Conservation (phyloP, 2,329 filamentous ascomycete genomes). For the Epicoccum nigrum region DNA sequence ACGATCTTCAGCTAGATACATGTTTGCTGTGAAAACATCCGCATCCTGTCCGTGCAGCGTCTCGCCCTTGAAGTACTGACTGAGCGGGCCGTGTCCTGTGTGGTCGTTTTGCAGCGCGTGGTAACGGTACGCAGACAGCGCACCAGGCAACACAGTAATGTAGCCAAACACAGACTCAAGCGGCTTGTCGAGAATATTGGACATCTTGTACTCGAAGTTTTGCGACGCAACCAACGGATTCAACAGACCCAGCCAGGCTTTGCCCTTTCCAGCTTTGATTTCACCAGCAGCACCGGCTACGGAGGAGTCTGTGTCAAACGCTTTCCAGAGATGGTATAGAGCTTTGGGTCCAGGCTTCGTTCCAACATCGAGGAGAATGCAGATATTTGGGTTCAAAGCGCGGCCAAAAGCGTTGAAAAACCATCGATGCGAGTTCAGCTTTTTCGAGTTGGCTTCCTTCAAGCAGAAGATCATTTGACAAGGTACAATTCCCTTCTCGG, state of each 20-base stretch:
- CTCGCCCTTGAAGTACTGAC: constrained; percentile 99
- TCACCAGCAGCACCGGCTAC: constrained; percentile 96
- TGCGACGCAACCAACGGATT: constrained; percentile 96
- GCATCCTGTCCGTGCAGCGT: constrained; percentile 95
- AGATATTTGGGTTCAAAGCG: constrained; percentile 92
- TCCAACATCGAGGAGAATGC: constrained; percentile 94
- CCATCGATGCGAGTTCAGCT: constrained; percentile 98
- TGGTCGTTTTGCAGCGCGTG: constrained; percentile 96
- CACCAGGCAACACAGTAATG: constrained; percentile 94
- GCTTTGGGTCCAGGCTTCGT: constrained; percentile 88
- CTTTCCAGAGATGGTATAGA: constrained; percentile 98
- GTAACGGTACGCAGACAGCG: constrained; percentile 92
- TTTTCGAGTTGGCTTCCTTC: constrained; percentile 97
- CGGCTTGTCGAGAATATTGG: constrained; percentile 97
- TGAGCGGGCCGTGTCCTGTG: constrained; percentile 90
- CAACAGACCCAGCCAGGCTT: constrained; percentile 78
- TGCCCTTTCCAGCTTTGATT: constrained; percentile 96
- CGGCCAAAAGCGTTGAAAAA: constrained; percentile 98
- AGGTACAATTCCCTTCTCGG: constrained; percentile 97
- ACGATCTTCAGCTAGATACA: constrained; percentile 89
- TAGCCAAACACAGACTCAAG: constrained; percentile 97
- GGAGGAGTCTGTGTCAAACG: constrained; percentile 96
- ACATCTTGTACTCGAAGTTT: constrained; percentile 99
- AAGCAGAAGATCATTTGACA: constrained; percentile 98
- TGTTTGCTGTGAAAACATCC: constrained; percentile 96